Evolutionary conservation across 202 grass and related monocot genomes (phyloP).

Genomic region (Zizania palustris): DNA sequence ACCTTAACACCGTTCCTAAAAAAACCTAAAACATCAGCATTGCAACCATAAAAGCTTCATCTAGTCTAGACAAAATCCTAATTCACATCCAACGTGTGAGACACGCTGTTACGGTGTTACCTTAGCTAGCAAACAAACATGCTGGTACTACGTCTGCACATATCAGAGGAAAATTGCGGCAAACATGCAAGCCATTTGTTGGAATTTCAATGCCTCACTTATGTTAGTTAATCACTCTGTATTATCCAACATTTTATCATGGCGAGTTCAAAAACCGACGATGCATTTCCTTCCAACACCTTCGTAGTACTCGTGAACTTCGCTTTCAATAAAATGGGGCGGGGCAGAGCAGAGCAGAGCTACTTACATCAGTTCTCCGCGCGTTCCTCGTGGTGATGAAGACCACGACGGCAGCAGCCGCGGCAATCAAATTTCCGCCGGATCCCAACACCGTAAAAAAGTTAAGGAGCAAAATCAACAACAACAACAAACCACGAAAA

Average conservation of each 20-base stretch:
- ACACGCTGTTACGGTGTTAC: no score
- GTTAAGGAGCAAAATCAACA: constrained; percentile 50
- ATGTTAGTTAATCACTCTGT: background rate
- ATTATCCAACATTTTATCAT: background rate
- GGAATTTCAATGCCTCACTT: background rate
- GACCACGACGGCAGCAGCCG: constrained; percentile 39
- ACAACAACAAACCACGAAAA: background rate
- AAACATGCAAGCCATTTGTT: background rate
- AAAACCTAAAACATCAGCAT: background rate
- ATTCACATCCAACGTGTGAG: background rate
- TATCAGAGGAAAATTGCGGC: background rate
- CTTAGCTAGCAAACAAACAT: background rate
- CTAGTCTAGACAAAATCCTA: background rate
- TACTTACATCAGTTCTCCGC: constrained; percentile 47
- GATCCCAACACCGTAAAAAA: constrained; percentile 65
- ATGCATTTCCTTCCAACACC: background rate
- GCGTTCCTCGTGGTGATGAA: constrained; percentile 41
- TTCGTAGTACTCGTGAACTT: background rate
- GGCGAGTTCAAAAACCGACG: background rate
- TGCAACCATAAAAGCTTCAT: background rate
- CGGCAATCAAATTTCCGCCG: constrained; percentile 58
- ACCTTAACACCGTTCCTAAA: background rate
- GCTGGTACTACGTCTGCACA: no score
- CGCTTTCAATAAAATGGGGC: background rate
- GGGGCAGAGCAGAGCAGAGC: constrained; percentile 18